Conservation (phyloP, 352 stramenopile species). For the Globisporangium polare region DNA sequence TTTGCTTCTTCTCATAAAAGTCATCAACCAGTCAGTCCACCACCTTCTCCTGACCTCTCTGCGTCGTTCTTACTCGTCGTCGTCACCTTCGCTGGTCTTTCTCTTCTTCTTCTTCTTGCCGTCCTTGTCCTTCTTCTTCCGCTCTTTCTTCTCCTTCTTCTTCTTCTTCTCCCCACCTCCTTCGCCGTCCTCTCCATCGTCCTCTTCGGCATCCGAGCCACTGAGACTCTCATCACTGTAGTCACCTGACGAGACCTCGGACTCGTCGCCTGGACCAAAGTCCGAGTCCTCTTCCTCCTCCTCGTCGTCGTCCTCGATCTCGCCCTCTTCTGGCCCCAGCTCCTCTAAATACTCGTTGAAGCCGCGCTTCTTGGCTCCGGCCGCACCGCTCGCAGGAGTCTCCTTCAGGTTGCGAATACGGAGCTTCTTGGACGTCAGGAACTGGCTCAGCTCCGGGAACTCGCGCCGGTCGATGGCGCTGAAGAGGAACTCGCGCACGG, state of each 20-base stretch:
- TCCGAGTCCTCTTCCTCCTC: conserved; percentile 91
- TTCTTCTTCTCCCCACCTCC: conserved; percentile 61
- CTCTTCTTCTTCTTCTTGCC: conserved; percentile 24
- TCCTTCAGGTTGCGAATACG: conserved; percentile 92
- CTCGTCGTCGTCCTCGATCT: conserved; percentile 90
- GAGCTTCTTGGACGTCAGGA: conserved; percentile 94
- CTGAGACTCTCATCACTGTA: conserved; percentile 85
- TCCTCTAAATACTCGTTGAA: conserved; percentile 81
- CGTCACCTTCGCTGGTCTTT: conserved; percentile 6
- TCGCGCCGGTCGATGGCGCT: conserved; percentile 95
- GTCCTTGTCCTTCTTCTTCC: conserved; percentile 67
- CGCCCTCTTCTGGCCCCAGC: conserved; percentile 77
- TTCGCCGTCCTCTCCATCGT: conserved; percentile 49
- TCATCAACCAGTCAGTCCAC: no score
- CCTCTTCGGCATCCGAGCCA: conserved; percentile 75
- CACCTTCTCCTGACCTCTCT: no score
- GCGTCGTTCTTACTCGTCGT: not conserved
- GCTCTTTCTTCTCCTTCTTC: conserved; percentile 31
- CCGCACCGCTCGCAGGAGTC: conserved; percentile 38
- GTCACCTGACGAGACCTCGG: conserved; percentile 57
- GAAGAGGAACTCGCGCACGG: conserved; percentile 91
- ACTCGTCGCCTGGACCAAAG: conserved; percentile 83
- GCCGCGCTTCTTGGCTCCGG: conserved; percentile 62
- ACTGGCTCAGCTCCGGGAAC: conserved; percentile 93
- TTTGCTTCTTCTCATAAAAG: not conserved